Base-by-base conservation (phyloP, 805 yeast species). In the Cyberlindnera amylophila region DNA sequence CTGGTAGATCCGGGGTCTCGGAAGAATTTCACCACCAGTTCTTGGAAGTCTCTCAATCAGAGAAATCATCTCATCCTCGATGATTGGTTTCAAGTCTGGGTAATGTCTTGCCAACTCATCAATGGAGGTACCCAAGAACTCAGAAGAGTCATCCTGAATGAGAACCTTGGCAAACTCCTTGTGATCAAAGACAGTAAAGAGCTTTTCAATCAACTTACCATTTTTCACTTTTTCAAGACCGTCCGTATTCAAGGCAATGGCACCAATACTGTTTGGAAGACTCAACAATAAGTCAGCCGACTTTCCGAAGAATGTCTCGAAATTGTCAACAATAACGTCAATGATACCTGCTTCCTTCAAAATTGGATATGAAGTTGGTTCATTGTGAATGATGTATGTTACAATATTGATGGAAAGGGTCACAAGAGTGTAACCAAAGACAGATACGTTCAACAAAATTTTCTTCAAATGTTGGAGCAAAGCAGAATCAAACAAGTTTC, bases 31-130 rank as follows among this genome's bases (percentile, higher is more conserved):
- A 13, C 57, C 52, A 1, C 71, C 70, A 24, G 54, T 50, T 0
- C 35, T 42, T 0, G 84, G 78, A 8, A 79, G 58, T 8, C 65
- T 61, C 19, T 67, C 61, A 1, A 82, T 65, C n/a, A 81, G 49
- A 0, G 54, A 51, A 2, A 68, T 63, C 36, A 81, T 64, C 39
- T 77, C 76, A 3, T 67, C 62, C 38, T 77, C 61, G 17, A 89
- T 77, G 0, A 63, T 54, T 0, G 84, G 81, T 38, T 84, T 79
- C 46, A 88, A 67, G 2, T 74, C 78, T 1, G 95, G 86, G 55
- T 86, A 87, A 57, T 90, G 96, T 55, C 96, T 74, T 2, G 86
- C 80, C 36, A 89, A 63, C 51, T 86, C 95, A 57, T 89, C 96
- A 52, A 89, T 71, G 0, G 82, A 71, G 21, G 74, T 67, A 2